phyloP scores from a whole-genome alignment of 768 basidiomycete genomes.

The Lenzites betulinus region DNA sequence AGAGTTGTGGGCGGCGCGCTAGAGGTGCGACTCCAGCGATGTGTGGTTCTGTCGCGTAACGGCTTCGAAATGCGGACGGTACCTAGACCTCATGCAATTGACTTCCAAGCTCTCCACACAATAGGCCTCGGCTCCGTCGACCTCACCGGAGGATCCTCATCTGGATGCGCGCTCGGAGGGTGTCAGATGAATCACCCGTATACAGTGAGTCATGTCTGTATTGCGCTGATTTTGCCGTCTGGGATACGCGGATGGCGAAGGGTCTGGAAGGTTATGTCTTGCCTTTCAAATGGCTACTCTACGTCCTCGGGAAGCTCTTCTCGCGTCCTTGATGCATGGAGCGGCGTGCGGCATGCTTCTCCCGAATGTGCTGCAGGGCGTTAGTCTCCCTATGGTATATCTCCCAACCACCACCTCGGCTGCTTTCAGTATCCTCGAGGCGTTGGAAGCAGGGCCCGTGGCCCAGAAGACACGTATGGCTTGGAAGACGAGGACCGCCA shows the following conservation, averaged over 20 bases:
- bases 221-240: background rate
- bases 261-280: too few species aligned
- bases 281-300: background rate
- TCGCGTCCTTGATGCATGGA: too few species aligned
- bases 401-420: background rate
- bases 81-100: background rate
- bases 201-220: background rate
- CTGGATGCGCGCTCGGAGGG: background rate
- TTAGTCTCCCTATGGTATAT: too few species aligned
- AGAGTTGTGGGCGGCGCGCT: background rate
- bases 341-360: background rate
- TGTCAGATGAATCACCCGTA: background rate
- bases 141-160: too few species aligned
- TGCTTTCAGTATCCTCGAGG: too few species aligned
- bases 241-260: too few species aligned
- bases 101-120: background rate
- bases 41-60: background rate
- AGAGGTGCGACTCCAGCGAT: background rate
- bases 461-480: too few species aligned
- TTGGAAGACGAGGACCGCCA: too few species aligned
- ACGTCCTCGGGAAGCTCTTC: background rate
- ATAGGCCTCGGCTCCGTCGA: background rate
- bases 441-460: too few species aligned
- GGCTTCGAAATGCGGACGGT: background rate
- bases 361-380: background rate